Percentiles rank a stretch among this genome's conserved stretches.
These are phyloP conservation scores for Phytophthora vignae DNA, from an alignment of 352 stramenopile genomes.

Conservation along the genomic window DNA sequence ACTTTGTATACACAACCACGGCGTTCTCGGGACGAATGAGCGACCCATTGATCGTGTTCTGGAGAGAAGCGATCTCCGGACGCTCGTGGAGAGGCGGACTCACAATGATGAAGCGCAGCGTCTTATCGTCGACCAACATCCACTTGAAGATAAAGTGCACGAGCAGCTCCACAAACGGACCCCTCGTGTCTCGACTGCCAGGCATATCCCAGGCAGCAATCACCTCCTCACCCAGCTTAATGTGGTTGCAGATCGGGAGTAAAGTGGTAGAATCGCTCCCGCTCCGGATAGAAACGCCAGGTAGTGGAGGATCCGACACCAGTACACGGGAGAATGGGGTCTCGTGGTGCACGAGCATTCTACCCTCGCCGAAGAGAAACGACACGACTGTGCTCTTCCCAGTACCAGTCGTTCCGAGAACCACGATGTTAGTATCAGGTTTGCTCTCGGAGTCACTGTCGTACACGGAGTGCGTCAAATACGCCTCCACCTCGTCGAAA, in stretches of 20 bases:
- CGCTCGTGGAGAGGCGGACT: slow-evolving; percentile 26
- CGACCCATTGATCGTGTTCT: slow-evolving; percentile 28
- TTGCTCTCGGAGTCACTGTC: background rate
- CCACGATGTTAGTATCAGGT: slow-evolving; percentile 12
- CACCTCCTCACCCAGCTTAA: background rate
- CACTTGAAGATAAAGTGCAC: slow-evolving; percentile 31
- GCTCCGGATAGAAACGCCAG: slow-evolving; percentile 19
- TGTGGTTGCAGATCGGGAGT: slow-evolving; percentile 16
- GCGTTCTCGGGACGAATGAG: slow-evolving; percentile 30
- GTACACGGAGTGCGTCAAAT: slow-evolving; percentile 15
- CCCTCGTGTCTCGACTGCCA: slow-evolving; percentile 30
- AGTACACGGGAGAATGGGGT: slow-evolving; percentile 16
- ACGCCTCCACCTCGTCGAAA: slow-evolving; percentile 24
- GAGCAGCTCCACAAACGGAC: slow-evolving; percentile 28
- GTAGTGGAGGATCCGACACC: background rate
- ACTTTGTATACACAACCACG: slow-evolving; percentile 40
- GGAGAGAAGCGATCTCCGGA: slow-evolving; percentile 8
- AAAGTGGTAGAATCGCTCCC: slow-evolving; percentile 14
- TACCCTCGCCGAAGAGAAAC: slow-evolving; percentile 29
- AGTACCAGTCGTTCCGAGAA: slow-evolving; percentile 24
- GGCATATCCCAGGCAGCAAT: slow-evolving; percentile 40
- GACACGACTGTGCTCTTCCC: slow-evolving; percentile 32
- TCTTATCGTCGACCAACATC: slow-evolving; percentile 23
- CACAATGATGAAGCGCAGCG: slow-evolving; percentile 29
- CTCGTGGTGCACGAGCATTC: slow-evolving; percentile 22